Base-by-base conservation (phyloP, 129 eudicot genomes). In the Flaveria sonorensis region DNA sequence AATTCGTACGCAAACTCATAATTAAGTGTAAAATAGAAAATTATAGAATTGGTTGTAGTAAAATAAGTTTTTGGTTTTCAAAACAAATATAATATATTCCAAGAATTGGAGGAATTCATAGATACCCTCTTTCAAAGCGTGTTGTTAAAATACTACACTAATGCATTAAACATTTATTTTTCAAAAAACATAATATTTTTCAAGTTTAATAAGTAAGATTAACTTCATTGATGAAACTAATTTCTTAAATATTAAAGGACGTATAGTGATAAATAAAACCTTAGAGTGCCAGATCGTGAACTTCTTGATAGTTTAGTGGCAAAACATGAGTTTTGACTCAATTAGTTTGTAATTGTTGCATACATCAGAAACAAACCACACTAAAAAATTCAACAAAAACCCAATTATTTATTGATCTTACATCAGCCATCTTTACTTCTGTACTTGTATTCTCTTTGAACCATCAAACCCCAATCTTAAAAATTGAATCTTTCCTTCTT, bases 351-450 rank as follows among this genome's bases (percentile, higher is more conserved):
- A 77, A 72, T 18, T 42, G 45, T 36, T 45, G 83, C 84, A 57
- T 80, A 74, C 80, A 56, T 81, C 80, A 81, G 75, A 73, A 80
- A 73, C 64, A 80, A 52, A 80, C 75, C 32, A 80, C 80, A 81
- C 39, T 73, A 66, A 66, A 81, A 10, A 73, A 66, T 7, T 53
- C 15, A 66, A 66, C 18, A 66, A 81, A 73, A 56, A 4, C 14
- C 64, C 70, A 81, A 63, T 81, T 74, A 74, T 81, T 74, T 74
- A 67, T 74, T 74, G 24, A 73, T 81, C 80, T 81, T 81, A 81
- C 80, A 81, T 81, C 84, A 81, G 57, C 84, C 84, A 81, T 74
- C 53, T 59, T 19, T 68, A 74, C 20, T 81, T 67, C n/a, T 74
- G 39, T 67, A 74, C 80, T 74, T 81, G 84, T 73, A 73, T 66